Conservation (phyloP, 495 filamentous ascomycete species). For the Penicillium egyptiacum region DNA sequence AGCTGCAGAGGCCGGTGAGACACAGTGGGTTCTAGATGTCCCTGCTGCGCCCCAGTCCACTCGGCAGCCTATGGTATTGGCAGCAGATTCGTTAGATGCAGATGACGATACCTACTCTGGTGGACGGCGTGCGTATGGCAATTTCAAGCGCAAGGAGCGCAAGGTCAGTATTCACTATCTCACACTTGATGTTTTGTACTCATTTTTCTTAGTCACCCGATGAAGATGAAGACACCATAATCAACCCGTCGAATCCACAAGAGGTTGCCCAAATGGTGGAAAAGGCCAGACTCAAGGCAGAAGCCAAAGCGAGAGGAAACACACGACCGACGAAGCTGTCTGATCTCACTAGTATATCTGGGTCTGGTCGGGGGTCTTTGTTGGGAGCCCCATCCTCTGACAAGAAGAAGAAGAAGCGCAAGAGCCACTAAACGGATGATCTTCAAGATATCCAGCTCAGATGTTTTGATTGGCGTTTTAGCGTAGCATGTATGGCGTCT, state of each 20-base stretch:
- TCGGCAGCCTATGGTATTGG: constrained; percentile 33
- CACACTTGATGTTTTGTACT: background rate
- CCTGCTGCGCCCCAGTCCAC: constrained; percentile 19
- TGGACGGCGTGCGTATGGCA: constrained; percentile 42
- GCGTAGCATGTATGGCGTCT: constrained; percentile 11
- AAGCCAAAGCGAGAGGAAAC: constrained; percentile 9
- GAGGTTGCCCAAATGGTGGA: constrained; percentile 18
- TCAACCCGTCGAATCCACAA: constrained; percentile 11
- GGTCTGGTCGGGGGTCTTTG: constrained; percentile 17
- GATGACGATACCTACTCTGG: constrained; percentile 34
- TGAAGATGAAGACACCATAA: constrained; percentile 20
- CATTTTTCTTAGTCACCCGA: constrained; percentile 11
- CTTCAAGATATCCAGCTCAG: background rate
- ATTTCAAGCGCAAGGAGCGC: constrained; percentile 41
- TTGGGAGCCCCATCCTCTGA: constrained; percentile 15
- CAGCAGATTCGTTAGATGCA: constrained; percentile 40
- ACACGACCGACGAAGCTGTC: constrained; percentile 19
- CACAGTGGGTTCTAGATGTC: constrained; percentile 74
- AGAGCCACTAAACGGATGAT: constrained; percentile 16
- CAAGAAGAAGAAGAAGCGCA: constrained; percentile 45
- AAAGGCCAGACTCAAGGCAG: constrained; percentile 15
- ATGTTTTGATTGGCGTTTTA: constrained; percentile 14
- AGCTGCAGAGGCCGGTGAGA: constrained; percentile 76
- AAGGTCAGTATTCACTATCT: constrained; percentile 11
- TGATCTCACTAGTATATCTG: constrained; percentile 40